These are phyloP conservation scores for Clitopilus hobsonii DNA, from an alignment of 768 basidiomycete genomes.

Conservation along the genomic window DNA sequence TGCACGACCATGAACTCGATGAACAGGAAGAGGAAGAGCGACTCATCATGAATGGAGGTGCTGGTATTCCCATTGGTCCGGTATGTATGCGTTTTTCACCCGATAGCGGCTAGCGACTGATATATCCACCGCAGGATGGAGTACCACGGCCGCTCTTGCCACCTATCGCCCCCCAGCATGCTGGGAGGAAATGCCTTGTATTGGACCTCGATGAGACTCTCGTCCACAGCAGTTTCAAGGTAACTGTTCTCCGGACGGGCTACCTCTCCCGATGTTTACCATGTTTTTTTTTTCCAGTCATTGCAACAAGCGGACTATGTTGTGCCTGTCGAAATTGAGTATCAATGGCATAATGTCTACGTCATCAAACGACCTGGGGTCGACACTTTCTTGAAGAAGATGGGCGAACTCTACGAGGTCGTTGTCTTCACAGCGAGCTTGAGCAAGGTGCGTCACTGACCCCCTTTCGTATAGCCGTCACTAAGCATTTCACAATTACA, in stretches of 20 bases:
- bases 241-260: too few relatives aligned
- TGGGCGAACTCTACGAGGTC: conserved; percentile 98
- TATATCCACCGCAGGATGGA: conserved; percentile 60
- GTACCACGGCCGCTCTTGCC: conserved; percentile 83
- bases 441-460: conserved; percentile 70
- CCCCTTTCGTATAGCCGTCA: conserved; percentile 5
- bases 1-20: conserved; percentile 64
- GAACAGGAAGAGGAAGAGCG: conserved; percentile 76
- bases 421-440: conserved; percentile 98
- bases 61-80: conserved; percentile 91
- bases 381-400: conserved; percentile 92
- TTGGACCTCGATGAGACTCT: conserved; percentile 97
- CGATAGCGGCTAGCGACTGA: conserved; percentile 5
- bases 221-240: conserved; percentile 98
- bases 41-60: conserved; percentile 86
- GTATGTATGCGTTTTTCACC: conserved; percentile 38
- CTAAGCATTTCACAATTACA: conserved; percentile 24
- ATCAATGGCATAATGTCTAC: conserved; percentile 97
- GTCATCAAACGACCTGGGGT: conserved; percentile 99
- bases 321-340: conserved; percentile 98
- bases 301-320: conserved; percentile 95
- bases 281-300: conserved; percentile 45
- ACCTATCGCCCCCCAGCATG: conserved; percentile 73
- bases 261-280: conserved; percentile 8
- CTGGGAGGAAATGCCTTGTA: conserved; percentile 91